A percentile compares a stretch with the other conserved stretches of the same genome.
These are phyloP conservation scores for Melampsora larici-populina DNA, from an alignment of 1,284 basidiomycete genomes.

Conservation along the genomic window DNA sequence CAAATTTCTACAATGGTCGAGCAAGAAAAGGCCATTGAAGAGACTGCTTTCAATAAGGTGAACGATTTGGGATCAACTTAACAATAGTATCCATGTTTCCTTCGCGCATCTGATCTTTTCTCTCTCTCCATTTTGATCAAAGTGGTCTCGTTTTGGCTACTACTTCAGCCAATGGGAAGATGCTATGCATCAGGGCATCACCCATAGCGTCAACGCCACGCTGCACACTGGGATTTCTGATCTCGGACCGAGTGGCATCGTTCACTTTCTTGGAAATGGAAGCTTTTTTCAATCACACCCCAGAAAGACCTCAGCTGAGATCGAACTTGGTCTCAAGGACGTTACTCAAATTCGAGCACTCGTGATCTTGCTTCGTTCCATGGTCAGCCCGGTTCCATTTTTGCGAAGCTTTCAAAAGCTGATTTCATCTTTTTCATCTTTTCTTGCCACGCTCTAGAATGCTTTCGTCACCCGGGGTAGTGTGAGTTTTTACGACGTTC, in stretches of 20 bases:
- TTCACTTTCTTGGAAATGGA: conserved; percentile 3
- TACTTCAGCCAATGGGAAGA: conserved; percentile 28
- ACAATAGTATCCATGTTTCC: too few relatives aligned
- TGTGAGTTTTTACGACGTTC: neutral
- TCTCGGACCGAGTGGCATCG: neutral
- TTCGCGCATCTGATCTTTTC: neutral
- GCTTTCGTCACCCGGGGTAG: conserved; percentile 36
- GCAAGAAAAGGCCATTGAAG: conserved; percentile 1
- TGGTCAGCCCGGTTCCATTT: conserved; percentile 1
- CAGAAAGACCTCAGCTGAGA: conserved; percentile 12
- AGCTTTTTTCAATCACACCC: conserved; percentile 13
- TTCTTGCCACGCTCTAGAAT: conserved; percentile 6
- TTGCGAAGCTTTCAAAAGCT: neutral
- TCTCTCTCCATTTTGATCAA: neutral
- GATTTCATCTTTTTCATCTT: neutral
- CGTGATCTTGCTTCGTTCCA: conserved; percentile 38
- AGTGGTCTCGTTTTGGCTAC: conserved; percentile 36
- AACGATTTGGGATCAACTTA: neutral
- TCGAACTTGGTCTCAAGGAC: conserved; percentile 21
- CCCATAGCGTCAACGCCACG: neutral
- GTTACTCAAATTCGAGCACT: conserved; percentile 31
- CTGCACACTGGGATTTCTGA: conserved; percentile 17
- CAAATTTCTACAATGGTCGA: neutral
- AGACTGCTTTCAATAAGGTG: conserved; percentile 22
- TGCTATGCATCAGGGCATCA: conserved; percentile 22